phyloP scores from a whole-genome alignment of 345 rosid genomes.

The Cardamine occulta region DNA sequence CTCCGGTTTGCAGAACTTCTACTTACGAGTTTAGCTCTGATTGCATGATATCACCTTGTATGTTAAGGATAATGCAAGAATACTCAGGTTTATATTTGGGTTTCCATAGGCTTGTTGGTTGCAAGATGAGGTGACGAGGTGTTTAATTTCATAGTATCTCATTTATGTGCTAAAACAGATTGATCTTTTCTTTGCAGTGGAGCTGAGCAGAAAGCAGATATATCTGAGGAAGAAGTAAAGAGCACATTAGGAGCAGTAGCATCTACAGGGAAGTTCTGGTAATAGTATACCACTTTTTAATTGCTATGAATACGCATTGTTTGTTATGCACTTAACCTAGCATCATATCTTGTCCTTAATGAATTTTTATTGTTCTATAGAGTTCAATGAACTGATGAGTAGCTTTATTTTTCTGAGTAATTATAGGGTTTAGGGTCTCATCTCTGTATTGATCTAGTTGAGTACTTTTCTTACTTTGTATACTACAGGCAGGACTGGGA shows the following conservation, averaged over 20 bases:
- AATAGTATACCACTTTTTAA: not conserved
- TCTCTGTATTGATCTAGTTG: not conserved
- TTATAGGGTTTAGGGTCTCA: not conserved
- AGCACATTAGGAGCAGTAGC: slow-evolving; percentile 66
- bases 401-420: not conserved
- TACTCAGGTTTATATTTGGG: slow-evolving; percentile 1
- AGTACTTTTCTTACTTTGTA: slow-evolving; percentile 9
- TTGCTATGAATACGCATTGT: not conserved
- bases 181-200: slow-evolving; percentile 41
- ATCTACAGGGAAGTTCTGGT: slow-evolving; percentile 82
- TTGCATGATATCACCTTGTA: slow-evolving; percentile 12
- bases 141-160: not conserved
- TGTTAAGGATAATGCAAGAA: slow-evolving; percentile 21
- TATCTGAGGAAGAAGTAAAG: slow-evolving; percentile 54
- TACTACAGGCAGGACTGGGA: slow-evolving; percentile 83
- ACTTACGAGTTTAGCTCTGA: slow-evolving; percentile 1
- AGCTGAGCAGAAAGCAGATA: slow-evolving; percentile 42
- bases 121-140: slow-evolving; percentile 12
- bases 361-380: not conserved
- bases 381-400: slow-evolving; percentile 9
- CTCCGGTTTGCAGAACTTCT: not conserved
- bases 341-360: not conserved
- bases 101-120: slow-evolving; percentile 2
- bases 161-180: slow-evolving; percentile 6
- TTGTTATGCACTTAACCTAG: not conserved